phyloP scores from a whole-genome alignment of 192 early-diverging fungal species.

The Irineochytrium annulatum region DNA sequence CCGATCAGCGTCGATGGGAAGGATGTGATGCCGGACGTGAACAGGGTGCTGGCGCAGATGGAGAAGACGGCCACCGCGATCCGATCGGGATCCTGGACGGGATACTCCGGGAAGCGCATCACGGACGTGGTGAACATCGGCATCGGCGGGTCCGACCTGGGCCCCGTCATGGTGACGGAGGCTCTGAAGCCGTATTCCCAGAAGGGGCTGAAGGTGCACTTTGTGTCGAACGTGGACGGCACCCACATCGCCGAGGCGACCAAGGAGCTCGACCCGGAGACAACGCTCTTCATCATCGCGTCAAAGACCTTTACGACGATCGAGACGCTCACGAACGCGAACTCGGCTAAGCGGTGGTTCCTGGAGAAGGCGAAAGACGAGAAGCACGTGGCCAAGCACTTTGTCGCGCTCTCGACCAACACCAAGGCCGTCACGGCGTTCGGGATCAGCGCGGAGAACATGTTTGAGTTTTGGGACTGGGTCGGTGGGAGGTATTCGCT shows the following conservation, averaged over 20 bases:
- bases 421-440: constrained; percentile 80
- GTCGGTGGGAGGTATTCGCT: constrained; percentile 97
- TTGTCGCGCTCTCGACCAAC: constrained; percentile 97
- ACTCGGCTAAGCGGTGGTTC: constrained; percentile 92
- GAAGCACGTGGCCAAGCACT: constrained; percentile 95
- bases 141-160: constrained; percentile 96
- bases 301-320: constrained; percentile 99
- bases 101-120: constrained; percentile 91
- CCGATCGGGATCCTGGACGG: constrained; percentile 89
- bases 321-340: constrained; percentile 97
- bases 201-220: constrained; percentile 77
- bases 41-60: constrained; percentile 93
- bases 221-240: constrained; percentile 97
- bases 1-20: constrained; percentile 84
- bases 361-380: constrained; percentile 77
- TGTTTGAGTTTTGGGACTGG: constrained; percentile 72
- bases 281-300: constrained; percentile 91
- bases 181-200: constrained; percentile 91
- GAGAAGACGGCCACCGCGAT: constrained; percentile 74
- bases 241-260: constrained; percentile 94
- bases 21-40: constrained; percentile 94
- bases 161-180: constrained; percentile 99
- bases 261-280: constrained; percentile 81
- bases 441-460: constrained; percentile 93
- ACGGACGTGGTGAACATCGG: constrained; percentile 98